Evolutionary conservation across 225 moss, liverwort and hornwort species (phyloP).

Genomic region (Rhytidiadelphus loreus): DNA sequence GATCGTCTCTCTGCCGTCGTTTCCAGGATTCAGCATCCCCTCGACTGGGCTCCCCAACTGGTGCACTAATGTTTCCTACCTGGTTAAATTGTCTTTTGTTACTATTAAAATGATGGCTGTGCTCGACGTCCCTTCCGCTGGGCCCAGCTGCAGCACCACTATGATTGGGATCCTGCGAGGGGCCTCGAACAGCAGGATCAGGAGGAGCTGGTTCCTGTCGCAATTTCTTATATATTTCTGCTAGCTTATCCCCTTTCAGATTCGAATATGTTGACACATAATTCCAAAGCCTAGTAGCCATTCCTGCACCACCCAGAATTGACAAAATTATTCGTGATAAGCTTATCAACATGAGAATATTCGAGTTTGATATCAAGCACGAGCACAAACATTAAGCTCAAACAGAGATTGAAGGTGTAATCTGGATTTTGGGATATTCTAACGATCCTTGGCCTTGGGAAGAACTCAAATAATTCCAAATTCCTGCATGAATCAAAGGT

Average conservation of each 20-base stretch:
- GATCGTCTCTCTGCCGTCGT: slow-evolving; percentile 56
- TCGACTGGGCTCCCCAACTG: slow-evolving; percentile 33
- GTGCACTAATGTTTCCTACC: slow-evolving; percentile 11
- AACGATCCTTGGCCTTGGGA: neutral
- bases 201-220: slow-evolving; percentile 23
- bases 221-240: slow-evolving; percentile 81
- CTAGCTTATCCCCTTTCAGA: slow-evolving; percentile 66
- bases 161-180: slow-evolving; percentile 45
- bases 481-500: neutral
- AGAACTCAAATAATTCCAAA: neutral
- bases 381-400: neutral
- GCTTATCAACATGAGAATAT: neutral
- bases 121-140: slow-evolving; percentile 49
- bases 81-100: slow-evolving; percentile 32
- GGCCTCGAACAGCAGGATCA: slow-evolving; percentile 21
- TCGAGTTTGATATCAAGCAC: neutral
- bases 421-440: neutral
- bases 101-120: slow-evolving; percentile 10
- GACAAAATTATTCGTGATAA: neutral
- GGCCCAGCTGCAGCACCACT: slow-evolving; percentile 36
- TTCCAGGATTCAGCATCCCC: slow-evolving; percentile 77
- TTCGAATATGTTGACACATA: slow-evolving; percentile 92
- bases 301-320: slow-evolving; percentile 39
- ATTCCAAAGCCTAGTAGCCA: slow-evolving; percentile 95
- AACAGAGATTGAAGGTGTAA: neutral